Percentiles rank a stretch among this genome's conserved stretches.
Conservation (phyloP, 2,329 filamentous ascomycete species). For the Verticillium dahliae region DNA sequence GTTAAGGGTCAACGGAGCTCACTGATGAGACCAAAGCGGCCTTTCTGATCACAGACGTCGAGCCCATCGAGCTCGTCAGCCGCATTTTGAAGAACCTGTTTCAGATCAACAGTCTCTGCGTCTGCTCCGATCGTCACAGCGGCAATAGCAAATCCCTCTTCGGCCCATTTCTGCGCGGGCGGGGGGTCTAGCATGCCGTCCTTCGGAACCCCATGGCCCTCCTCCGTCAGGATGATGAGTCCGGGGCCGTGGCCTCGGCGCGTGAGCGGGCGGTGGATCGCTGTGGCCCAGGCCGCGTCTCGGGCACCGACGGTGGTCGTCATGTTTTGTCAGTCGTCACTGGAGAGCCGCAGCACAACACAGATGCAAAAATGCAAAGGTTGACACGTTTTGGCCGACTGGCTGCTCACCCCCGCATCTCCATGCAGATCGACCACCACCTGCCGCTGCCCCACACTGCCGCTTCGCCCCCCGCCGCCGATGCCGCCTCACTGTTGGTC, state of each 20-base stretch:
- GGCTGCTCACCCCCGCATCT: neutral
- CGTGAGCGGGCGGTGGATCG: conserved; percentile 19
- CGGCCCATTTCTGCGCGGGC: conserved; percentile 63
- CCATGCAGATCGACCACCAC: too few species aligned
- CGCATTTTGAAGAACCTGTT: conserved; percentile 10
- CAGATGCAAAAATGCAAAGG: neutral
- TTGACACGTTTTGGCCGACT: too few species aligned
- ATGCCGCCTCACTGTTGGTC: too few species aligned
- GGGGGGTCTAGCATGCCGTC: conserved; percentile 21
- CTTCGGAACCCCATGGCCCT: neutral
- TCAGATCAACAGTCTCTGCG: conserved; percentile 4
- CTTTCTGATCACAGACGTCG: conserved; percentile 26
- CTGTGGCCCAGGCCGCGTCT: conserved; percentile 1
- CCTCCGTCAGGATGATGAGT: conserved; percentile 19
- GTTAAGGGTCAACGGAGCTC: conserved; percentile 3
- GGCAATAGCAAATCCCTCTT: conserved; percentile 60
- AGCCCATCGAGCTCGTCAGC: conserved; percentile 14
- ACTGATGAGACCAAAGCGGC: conserved; percentile 32
- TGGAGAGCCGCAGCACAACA: too few species aligned
- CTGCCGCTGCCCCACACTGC: too few species aligned
- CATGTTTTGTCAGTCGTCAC: neutral
- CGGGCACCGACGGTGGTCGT: neutral
- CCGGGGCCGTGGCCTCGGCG: conserved; percentile 25
- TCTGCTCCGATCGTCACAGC: conserved; percentile 34
- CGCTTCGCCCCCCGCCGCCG: too few species aligned